Evolutionary conservation across 2,329 filamentous ascomycete species (phyloP).

Genomic region (Canariomyces notabilis): DNA sequence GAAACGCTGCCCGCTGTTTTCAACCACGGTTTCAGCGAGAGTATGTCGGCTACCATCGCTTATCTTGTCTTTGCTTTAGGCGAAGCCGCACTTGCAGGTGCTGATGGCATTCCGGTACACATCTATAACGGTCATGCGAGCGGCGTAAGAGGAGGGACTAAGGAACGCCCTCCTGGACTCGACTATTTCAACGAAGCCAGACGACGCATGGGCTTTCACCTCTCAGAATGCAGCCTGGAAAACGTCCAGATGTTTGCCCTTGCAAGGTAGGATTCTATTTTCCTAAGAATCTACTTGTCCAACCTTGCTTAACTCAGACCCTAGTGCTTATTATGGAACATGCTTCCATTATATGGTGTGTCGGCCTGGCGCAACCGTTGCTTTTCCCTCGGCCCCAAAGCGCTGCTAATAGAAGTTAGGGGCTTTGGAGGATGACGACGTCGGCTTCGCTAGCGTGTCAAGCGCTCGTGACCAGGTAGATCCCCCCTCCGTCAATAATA

Average conservation of each 20-base stretch:
- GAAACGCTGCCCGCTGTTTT: conserved; percentile 42
- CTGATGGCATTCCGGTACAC: conserved; percentile 42
- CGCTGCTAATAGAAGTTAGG: conserved; percentile 33
- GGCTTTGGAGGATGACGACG: conserved; percentile 55
- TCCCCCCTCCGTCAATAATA: too few species aligned
- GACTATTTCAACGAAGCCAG: conserved; percentile 59
- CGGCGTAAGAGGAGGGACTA: conserved; percentile 48
- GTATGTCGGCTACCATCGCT: conserved; percentile 46
- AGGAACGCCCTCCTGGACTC: conserved; percentile 49
- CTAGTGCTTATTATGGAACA: conserved; percentile 48
- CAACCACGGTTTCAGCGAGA: conserved; percentile 45
- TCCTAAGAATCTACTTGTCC: neutral
- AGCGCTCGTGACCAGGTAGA: conserved; percentile 49
- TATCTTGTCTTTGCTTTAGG: conserved; percentile 56
- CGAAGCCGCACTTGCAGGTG: conserved; percentile 50
- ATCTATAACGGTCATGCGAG: conserved; percentile 41
- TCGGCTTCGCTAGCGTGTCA: conserved; percentile 54
- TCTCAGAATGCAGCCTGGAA: conserved; percentile 51
- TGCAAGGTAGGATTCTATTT: conserved; percentile 41
- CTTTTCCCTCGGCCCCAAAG: too few species aligned
- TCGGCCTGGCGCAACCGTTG: neutral
- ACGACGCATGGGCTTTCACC: conserved; percentile 52
- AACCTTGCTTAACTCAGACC: conserved; percentile 2
- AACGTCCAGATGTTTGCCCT: conserved; percentile 55
- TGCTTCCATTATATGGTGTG: conserved; percentile 48